These are phyloP conservation scores for Phytophthora constricta DNA, from an alignment of 352 stramenopile species.

Conservation along the genomic window DNA sequence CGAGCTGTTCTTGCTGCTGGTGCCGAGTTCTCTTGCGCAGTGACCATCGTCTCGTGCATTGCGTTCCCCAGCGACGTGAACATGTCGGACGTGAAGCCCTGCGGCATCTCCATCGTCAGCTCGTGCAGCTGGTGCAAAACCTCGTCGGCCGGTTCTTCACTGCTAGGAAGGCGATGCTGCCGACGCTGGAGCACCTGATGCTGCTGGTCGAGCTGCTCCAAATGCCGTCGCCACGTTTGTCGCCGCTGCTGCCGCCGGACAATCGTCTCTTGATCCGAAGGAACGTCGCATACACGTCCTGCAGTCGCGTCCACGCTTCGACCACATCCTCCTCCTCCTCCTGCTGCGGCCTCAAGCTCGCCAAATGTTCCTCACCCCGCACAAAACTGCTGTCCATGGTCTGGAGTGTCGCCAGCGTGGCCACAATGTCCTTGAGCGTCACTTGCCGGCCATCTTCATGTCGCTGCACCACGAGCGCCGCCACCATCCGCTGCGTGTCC, in stretches of 20 bases:
- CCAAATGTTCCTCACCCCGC: slow-evolving; percentile 36
- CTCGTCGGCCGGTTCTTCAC: slow-evolving; percentile 30
- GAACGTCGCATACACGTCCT: slow-evolving; percentile 55
- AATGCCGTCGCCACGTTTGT: slow-evolving; percentile 24
- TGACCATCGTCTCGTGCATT: slow-evolving; percentile 44
- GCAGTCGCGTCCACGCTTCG: slow-evolving; percentile 38
- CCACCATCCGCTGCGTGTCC: slow-evolving; percentile 45
- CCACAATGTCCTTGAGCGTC: slow-evolving; percentile 46
- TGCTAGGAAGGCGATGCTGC: slow-evolving; percentile 26
- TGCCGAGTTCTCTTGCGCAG: slow-evolving; percentile 1
- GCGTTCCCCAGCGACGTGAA: slow-evolving; percentile 66
- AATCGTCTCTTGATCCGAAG: slow-evolving; percentile 42
- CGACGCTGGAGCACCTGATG: slow-evolving; percentile 13
- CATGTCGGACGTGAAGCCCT: slow-evolving; percentile 67
- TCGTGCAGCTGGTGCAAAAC: slow-evolving; percentile 45
- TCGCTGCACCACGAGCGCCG: slow-evolving; percentile 26
- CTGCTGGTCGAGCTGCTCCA: slow-evolving; percentile 25
- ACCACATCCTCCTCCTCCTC: slow-evolving; percentile 25
- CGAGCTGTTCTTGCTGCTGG: neutral
- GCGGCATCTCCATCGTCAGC: slow-evolving; percentile 50
- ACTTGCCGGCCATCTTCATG: slow-evolving; percentile 27
- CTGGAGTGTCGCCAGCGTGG: slow-evolving; percentile 43
- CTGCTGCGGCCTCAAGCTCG: slow-evolving; percentile 32
- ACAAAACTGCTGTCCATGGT: slow-evolving; percentile 39
- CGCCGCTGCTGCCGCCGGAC: slow-evolving; percentile 31